Evolutionary conservation across 163 green algal species (phyloP), one percentile per base, ranked within the genome.

Genomic region (Coccomyxa subellipsoidea): DNA sequence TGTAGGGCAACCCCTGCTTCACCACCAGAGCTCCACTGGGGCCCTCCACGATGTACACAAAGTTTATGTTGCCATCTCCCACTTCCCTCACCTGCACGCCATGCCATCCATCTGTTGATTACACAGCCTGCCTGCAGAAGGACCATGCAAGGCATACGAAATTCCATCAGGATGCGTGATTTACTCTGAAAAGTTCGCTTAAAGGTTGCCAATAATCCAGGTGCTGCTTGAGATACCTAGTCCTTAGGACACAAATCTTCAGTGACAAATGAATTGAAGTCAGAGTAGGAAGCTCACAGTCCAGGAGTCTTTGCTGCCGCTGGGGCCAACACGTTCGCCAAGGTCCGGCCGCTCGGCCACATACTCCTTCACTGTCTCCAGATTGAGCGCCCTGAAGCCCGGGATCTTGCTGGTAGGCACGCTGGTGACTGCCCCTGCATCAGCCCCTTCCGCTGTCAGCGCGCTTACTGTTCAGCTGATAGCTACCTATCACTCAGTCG

Each of bases 41-140:
- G 10, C 94, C 96, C 72, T 94, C 88, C 38, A 99, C 82, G 32
- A 99, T 95, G 89, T 94, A 99, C 69, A 99, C 95, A 87, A 97
- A 99, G 89, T 99, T 99, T 86, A 99, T 96, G 92, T 99, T 99
- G 80, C 96, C 96, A 85, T 99, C 96, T 1, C 94, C 94, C 6
- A 98, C 91, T 84, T 98, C 94, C 10, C 82, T 53, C 18, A 92
- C 87, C 84, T 88, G 81, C 39, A 82, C 37, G 34, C 36, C 37
- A 36, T 37, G 31, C 47, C 47, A 59, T 27, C 21, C 3, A 12
- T 18, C 47, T 18, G 21, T 23, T 18, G 21, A 18, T 59, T 12
- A 59, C 47, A 59, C 47, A 59, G n/a, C n/a, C n/a, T n/a, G n/a
- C n/a, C n/a, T n/a, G n/a, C n/a, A n/a, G n/a, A n/a, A n/a, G n/a